Conservation (phyloP, 495 filamentous ascomycete species). For the Hypoxylon fuscum region DNA sequence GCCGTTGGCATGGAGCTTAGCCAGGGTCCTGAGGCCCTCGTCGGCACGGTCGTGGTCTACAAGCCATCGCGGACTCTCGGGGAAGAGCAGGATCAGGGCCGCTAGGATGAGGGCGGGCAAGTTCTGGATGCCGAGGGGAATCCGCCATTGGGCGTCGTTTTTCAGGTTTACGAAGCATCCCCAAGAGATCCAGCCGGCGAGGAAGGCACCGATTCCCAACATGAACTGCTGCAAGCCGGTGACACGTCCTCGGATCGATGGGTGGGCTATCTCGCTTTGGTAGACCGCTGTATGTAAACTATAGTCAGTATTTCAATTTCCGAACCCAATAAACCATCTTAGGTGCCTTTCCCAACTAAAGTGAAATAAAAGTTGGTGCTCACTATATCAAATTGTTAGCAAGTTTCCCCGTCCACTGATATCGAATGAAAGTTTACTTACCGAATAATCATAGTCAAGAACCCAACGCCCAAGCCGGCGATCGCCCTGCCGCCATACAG, state of each 20-base stretch:
- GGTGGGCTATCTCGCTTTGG: constrained; percentile 61
- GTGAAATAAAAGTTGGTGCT: not conserved
- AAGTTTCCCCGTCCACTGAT: not conserved
- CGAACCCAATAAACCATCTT: constrained; percentile 10
- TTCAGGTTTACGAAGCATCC: constrained; percentile 46
- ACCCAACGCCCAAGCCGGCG: constrained; percentile 56
- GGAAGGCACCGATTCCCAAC: constrained; percentile 64
- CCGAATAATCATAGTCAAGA: constrained; percentile 60
- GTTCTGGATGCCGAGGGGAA: constrained; percentile 66
- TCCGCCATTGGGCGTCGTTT: constrained; percentile 60
- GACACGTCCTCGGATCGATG: constrained; percentile 60
- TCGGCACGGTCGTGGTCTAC: constrained; percentile 62
- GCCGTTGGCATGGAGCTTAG: constrained; percentile 66
- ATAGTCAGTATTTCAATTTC: constrained; percentile 53
- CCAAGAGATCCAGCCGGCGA: constrained; percentile 56
- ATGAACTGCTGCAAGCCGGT: constrained; percentile 69
- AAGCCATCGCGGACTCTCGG: constrained; percentile 67
- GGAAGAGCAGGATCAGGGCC: constrained; percentile 65
- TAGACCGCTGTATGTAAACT: constrained; percentile 55
- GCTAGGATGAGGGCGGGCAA: constrained; percentile 65
- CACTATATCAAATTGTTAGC: constrained; percentile 23
- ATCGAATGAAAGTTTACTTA: constrained; percentile 1
- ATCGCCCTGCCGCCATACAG: constrained; percentile 52
- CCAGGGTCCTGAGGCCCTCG: constrained; percentile 66
- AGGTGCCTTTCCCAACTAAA: too few relatives aligned